Percentiles rank a stretch among this genome's conserved stretches.
phyloP scores from a whole-genome alignment of 148 eudicot genomes.

The Camellia lanceoleosa region DNA sequence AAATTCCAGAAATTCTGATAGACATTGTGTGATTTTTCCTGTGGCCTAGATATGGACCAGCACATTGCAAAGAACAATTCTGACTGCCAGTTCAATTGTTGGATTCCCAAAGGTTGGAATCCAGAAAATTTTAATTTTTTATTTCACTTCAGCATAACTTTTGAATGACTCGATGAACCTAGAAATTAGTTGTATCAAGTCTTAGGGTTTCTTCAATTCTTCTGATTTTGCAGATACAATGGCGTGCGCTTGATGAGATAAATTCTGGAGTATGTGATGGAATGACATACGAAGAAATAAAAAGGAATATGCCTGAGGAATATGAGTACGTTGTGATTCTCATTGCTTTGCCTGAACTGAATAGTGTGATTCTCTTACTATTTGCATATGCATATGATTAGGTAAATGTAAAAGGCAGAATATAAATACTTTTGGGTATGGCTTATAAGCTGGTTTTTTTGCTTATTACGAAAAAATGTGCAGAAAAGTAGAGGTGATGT shows the following conservation, averaged over 20 bases:
- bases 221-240: constrained; percentile 62
- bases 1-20: constrained; percentile 5
- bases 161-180: not conserved
- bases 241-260: constrained; percentile 99
- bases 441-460: too few relatives aligned
- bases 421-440: not conserved
- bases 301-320: constrained; percentile 96
- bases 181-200: not conserved
- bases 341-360: not conserved
- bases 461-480: too few relatives aligned
- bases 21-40: constrained; percentile 10
- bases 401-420: not conserved
- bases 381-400: not conserved
- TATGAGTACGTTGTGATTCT: constrained; percentile 58
- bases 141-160: not conserved
- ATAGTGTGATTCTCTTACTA: not conserved
- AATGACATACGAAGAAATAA: constrained; percentile 89
- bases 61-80: constrained; percentile 91
- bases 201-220: constrained; percentile 7
- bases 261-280: constrained; percentile 98
- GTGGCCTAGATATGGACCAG: constrained; percentile 87
- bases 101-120: constrained; percentile 91
- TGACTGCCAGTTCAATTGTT: constrained; percentile 76
- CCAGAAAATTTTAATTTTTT: not conserved
- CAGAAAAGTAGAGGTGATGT: too few relatives aligned